A percentile compares a stretch with the other conserved stretches of the same genome.
phyloP scores from a whole-genome alignment of 495 filamentous ascomycete genomes.

The Lasiosphaeria miniovina region DNA sequence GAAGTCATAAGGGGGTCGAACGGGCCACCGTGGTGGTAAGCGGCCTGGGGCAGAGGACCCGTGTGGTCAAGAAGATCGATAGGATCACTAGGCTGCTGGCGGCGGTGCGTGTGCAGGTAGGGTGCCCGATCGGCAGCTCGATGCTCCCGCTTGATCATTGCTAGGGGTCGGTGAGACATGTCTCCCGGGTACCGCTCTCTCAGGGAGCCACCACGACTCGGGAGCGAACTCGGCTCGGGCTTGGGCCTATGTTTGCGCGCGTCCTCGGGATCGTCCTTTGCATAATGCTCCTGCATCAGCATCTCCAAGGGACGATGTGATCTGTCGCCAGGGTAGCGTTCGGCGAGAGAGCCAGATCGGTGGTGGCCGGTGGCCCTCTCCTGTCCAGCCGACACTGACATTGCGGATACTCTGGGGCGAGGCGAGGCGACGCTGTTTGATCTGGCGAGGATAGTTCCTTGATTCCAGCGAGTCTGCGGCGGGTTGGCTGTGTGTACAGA shows the following conservation, averaged over 20 bases:
- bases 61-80: conserved; percentile 76
- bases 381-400: background rate
- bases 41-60: conserved; percentile 42
- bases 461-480: conserved; percentile 25
- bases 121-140: conserved; percentile 60
- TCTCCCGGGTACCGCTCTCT: conserved; percentile 58
- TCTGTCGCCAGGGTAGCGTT: conserved; percentile 20
- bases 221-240: conserved; percentile 12
- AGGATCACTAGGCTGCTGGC: conserved; percentile 65
- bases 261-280: conserved; percentile 9
- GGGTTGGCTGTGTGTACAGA: conserved; percentile 25
- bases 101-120: conserved; percentile 52
- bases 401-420: conserved; percentile 15
- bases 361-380: conserved; percentile 9
- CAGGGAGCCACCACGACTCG: conserved; percentile 50
- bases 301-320: conserved; percentile 20
- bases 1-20: conserved; percentile 80
- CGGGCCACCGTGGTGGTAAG: conserved; percentile 89
- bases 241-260: conserved; percentile 16
- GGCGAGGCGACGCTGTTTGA: conserved; percentile 27
- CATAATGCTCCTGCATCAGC: conserved; percentile 16
- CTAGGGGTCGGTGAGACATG: conserved; percentile 59
- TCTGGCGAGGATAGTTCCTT: conserved; percentile 26
- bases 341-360: conserved; percentile 24
- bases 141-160: conserved; percentile 54